A percentile compares a stretch with the other conserved stretches of the same genome.
These are phyloP conservation scores for Globisporangium camurandrum DNA, from an alignment of 352 stramenopile species.

Conservation along the genomic window DNA sequence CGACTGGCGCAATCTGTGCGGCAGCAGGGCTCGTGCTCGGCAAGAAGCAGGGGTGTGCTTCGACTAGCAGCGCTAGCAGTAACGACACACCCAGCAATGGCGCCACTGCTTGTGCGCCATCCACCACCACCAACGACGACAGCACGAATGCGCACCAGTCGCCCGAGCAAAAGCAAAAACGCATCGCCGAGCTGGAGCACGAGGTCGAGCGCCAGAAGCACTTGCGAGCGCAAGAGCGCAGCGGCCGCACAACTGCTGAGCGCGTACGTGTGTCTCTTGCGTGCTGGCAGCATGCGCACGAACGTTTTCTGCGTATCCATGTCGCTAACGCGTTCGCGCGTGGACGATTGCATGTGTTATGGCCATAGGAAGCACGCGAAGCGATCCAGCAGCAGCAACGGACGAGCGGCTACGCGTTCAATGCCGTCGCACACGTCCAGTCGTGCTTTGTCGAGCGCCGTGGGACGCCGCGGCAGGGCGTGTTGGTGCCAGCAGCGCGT, in stretches of 20 bases:
- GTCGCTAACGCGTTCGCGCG: no score
- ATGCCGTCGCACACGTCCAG: constrained; percentile 62
- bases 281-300: background rate
- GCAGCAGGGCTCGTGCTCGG: constrained; percentile 7
- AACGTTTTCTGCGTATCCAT: no score
- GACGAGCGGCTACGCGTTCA: constrained; percentile 52
- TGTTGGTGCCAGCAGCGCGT: constrained; percentile 52
- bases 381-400: constrained; percentile 62
- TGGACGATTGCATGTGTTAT: no score
- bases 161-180: constrained; percentile 24
- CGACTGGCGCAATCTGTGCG: constrained; percentile 8
- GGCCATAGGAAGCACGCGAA: constrained; percentile 40
- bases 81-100: background rate
- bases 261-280: constrained; percentile 17
- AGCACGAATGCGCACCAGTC: background rate
- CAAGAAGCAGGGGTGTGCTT: background rate
- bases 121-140: no score
- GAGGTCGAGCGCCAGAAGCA: constrained; percentile 67
- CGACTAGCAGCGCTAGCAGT: background rate
- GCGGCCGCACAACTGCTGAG: constrained; percentile 65
- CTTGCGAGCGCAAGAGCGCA: constrained; percentile 64
- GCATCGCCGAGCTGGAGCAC: constrained; percentile 38
- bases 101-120: no score
- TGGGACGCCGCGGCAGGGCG: constrained; percentile 75
- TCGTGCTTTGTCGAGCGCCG: constrained; percentile 86